These are phyloP conservation scores for Rutstroemia sp. DNA, from an alignment of 2,329 filamentous ascomycete species.

Conservation along the genomic window DNA sequence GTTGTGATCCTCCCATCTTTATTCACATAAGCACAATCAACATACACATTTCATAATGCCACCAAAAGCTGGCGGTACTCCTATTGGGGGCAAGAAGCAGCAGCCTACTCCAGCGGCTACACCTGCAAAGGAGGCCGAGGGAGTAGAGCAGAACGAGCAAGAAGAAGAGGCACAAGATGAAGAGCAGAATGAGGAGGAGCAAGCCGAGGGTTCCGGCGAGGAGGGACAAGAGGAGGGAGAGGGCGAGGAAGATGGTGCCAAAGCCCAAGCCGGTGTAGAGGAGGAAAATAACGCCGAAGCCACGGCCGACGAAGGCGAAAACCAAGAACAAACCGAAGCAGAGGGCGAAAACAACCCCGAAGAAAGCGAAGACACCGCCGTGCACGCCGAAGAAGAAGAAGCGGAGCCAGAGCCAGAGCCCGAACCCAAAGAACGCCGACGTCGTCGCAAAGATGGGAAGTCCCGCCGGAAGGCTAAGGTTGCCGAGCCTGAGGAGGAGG, in stretches of 20 bases:
- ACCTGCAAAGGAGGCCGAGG: neutral
- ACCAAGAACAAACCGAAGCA: conserved; percentile 1
- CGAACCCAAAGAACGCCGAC: conserved; percentile 1
- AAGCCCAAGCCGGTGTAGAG: neutral
- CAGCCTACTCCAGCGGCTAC: neutral
- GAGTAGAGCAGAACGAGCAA: neutral
- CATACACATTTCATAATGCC: neutral
- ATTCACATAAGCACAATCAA: neutral
- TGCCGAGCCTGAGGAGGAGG: conserved; percentile 4
- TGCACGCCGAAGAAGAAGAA: neutral
- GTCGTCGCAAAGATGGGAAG: neutral
- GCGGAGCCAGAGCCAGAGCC: neutral
- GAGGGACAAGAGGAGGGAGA: conserved; percentile 2
- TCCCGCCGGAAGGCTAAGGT: conserved; percentile 1
- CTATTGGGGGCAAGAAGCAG: conserved; percentile 4
- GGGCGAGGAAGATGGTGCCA: neutral
- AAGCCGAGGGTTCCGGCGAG: neutral
- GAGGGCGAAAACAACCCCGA: neutral
- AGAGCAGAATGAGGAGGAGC: conserved; percentile 5
- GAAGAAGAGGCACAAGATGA: conserved; percentile 7
- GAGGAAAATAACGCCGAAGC: conserved; percentile 3
- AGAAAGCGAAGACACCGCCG: conserved; percentile 6
- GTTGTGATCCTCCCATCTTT: no score
- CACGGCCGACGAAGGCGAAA: conserved; percentile 4
- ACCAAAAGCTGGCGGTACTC: conserved; percentile 2